phyloP scores from a whole-genome alignment of 257 asterid species.

The Solanum chiquidenum region DNA sequence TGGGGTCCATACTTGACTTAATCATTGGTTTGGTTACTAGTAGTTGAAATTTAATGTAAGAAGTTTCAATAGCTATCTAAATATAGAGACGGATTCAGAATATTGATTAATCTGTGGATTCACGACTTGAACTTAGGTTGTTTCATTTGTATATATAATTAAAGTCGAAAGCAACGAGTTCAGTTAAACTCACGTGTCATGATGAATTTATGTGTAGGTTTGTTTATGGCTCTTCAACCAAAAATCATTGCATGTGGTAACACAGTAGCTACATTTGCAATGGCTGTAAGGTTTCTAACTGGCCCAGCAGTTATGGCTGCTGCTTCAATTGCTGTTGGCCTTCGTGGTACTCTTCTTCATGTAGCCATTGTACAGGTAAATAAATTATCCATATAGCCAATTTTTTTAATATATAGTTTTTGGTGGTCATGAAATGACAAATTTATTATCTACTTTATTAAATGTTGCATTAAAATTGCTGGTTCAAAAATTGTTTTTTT shows the following conservation, averaged over 20 bases:
- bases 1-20: slow-evolving; percentile 15
- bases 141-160: neutral
- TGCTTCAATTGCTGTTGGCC: slow-evolving; percentile 85
- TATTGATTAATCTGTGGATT: neutral
- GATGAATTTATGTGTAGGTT: slow-evolving; percentile 36
- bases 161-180: neutral
- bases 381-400: neutral
- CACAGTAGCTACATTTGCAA: slow-evolving; percentile 81
- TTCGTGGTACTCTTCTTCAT: slow-evolving; percentile 90
- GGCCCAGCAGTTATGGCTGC: slow-evolving; percentile 99
- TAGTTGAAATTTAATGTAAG: neutral
- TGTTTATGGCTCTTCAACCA: slow-evolving; percentile 98
- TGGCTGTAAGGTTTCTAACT: slow-evolving; percentile 92
- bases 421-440: neutral
- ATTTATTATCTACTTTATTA: neutral
- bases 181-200: neutral
- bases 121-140: neutral
- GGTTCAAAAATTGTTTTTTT: neutral
- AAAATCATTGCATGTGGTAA: slow-evolving; percentile 96
- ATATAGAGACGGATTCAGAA: too few relatives aligned
- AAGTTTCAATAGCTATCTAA: neutral
- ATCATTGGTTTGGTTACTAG: neutral
- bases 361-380: slow-evolving; percentile 86
- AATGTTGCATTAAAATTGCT: neutral
- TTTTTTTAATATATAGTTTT: neutral